Conservation (phyloP, 31 red algal species). For the Asparagopsis taxiformis region DNA sequence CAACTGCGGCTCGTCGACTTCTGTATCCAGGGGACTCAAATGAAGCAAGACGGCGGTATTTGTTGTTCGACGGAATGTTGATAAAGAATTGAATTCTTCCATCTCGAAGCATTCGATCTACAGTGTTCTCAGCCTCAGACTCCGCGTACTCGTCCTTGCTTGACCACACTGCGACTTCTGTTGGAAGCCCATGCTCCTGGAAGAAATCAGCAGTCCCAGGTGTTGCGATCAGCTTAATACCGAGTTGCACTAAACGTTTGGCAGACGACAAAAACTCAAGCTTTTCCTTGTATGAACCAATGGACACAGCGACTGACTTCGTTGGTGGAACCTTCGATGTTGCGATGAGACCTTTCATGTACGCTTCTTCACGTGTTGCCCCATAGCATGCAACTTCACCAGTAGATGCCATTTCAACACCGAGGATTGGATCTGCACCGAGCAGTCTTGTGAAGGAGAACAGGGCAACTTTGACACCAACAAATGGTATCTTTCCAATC, state of each 20-base stretch:
- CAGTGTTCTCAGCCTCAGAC: slow-evolving; percentile 67
- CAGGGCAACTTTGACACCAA: slow-evolving; percentile 92
- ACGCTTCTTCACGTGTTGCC: slow-evolving; percentile 88
- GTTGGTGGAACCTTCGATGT: slow-evolving; percentile 47
- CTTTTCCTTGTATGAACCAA: slow-evolving; percentile 98
- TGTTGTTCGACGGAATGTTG: slow-evolving; percentile 97
- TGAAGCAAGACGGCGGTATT: slow-evolving; percentile 81
- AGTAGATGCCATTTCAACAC: slow-evolving; percentile 98
- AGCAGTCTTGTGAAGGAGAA: slow-evolving; percentile 95
- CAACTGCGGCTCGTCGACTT: slow-evolving; percentile 89
- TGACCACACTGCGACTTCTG: slow-evolving; percentile 84
- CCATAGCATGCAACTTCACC: slow-evolving; percentile 99
- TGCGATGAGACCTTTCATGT: slow-evolving; percentile 89
- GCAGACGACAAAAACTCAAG: slow-evolving; percentile 96
- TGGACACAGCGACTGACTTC: slow-evolving; percentile 75
- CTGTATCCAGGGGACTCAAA: slow-evolving; percentile 89
- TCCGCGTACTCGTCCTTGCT: slow-evolving; percentile 72
- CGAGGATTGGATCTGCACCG: slow-evolving; percentile 94
- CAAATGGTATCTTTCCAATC: slow-evolving; percentile 61
- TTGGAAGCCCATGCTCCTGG: slow-evolving; percentile 78
- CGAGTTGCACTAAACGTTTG: slow-evolving; percentile 76
- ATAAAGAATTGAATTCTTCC: slow-evolving; percentile 93
- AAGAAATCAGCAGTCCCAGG: slow-evolving; percentile 98
- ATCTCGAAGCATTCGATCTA: slow-evolving; percentile 77
- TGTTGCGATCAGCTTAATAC: slow-evolving; percentile 78